Evolutionary conservation across 768 basidiomycete genomes (phyloP), one percentile per base, ranked within the genome.

Genomic region (Boletus coccyginus): DNA sequence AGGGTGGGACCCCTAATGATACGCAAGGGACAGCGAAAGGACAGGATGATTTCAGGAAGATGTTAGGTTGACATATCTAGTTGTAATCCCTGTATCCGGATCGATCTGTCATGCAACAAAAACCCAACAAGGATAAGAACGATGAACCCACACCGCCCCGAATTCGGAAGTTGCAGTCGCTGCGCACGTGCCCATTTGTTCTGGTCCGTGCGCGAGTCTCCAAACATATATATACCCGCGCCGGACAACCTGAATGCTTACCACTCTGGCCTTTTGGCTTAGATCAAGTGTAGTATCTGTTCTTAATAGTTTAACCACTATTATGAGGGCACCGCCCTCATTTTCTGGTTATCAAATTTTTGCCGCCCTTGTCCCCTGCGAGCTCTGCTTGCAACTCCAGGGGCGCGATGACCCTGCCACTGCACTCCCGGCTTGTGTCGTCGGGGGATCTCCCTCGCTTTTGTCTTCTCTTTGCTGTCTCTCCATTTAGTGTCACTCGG

Each of bases 41-140:
- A 31, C 93, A 94, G 68, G 87, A 93, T 62, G 91, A 91, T 63
- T 96, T 96, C 70, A 77, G 94, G 55, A 91, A 86, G 66, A 87
- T 95, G 87, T 69, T 95, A 7, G 65, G 65, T 39, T 66, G 50
- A 67, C 17, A 12, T 42, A 40, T 36, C 11, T 21, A 6, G 19
- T 42, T 24, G 43, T 24, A 33, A 11, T 50, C 8, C 31, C 5
- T 46, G 31, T 44, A 45, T 24, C 14, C 12, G 9, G 13, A 46
- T 31, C 45, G n/a, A 46, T 13, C 45, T 31, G 12, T 10, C 10
- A 14, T 7, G 19, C 17, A 16, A 38, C 38, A 38, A 17, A 38
- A 38, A 4, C 40, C 11, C 11, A 9, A 14, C 43, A 8, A 27
- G 14, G 16, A 17, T 16, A 9, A 16, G 7, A 38, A 16, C 38